phyloP scores from a whole-genome alignment of 2,329 filamentous ascomycete species.

The Allantophomopsis lycopodina region DNA sequence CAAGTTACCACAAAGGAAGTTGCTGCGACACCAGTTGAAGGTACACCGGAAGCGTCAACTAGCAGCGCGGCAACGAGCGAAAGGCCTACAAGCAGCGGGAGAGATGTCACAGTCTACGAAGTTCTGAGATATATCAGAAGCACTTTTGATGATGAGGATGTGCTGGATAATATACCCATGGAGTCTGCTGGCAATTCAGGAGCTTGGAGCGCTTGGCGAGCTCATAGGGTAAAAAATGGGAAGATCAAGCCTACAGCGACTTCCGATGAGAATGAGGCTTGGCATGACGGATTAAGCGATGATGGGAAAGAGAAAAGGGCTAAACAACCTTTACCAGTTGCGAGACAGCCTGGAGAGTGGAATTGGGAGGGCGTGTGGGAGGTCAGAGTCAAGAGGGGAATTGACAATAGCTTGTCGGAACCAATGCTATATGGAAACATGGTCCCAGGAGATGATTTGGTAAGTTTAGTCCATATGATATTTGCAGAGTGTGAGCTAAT shows the following conservation, averaged over 20 bases:
- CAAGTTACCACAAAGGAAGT: constrained; percentile 1
- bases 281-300: constrained; percentile 6
- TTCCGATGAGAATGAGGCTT: constrained; percentile 3
- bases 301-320: constrained; percentile 4
- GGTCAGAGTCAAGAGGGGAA: constrained; percentile 67
- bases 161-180: constrained; percentile 68
- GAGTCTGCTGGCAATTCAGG: constrained; percentile 79
- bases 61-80: neutral
- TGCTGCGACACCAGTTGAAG: constrained; percentile 6
- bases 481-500: constrained; percentile 1
- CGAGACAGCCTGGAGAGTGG: constrained; percentile 66
- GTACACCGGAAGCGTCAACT: constrained; percentile 6
- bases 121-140: constrained; percentile 71
- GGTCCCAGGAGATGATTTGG: constrained; percentile 54
- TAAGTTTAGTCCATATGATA: constrained; percentile 27
- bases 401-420: constrained; percentile 67
- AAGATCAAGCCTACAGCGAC: constrained; percentile 18
- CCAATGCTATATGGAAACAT: constrained; percentile 60
- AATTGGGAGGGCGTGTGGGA: constrained; percentile 98
- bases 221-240: constrained; percentile 42
- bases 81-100: neutral
- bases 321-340: constrained; percentile 3
- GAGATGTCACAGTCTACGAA: constrained; percentile 39
- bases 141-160: constrained; percentile 63
- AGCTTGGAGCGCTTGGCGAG: constrained; percentile 88